Evolutionary conservation across 1,284 basidiomycete species (phyloP), one percentile per base, ranked within the genome.

Genomic region (Serendipita sp.): DNA sequence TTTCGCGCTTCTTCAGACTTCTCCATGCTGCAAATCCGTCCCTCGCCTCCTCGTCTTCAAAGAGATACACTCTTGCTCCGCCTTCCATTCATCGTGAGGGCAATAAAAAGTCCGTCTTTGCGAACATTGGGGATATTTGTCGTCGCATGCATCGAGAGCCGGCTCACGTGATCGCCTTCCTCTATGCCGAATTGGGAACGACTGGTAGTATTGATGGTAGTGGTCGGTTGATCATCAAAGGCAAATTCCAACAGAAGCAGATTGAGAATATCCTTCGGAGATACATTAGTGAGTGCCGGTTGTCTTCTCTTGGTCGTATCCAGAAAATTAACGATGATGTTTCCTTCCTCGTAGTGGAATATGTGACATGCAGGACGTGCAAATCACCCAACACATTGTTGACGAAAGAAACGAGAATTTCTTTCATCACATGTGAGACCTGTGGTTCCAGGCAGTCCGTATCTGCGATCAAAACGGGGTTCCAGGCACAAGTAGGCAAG

Each of bases 311-410:
- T 30, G 63, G 62, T 41, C 38, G 38, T 6, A 41, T 5, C 38
- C 13, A 13, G 13, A 5, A 5, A 41, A 41, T 45, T 2, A 60
- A 32, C 61, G 43, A 60, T 34, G 50, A 6, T 22, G 13, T 32
- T 47, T n/a, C 42, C 22, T 30, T 22, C 17, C 43, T 49, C 64
- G 32, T 66, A 94, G 94, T 95, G 69, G 95, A 99, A 77, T 99
- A 99, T 77, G 96, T 99, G 64, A 97, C 93, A 47, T 99, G 95
- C 84, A 96, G 97, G 77, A 99, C 95, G 44, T 99, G 95, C 83
- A 98, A 97, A 78, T 97, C 94, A 2, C 92, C 93, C 61, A 94
- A 98, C 73, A 99, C 95, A 3, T 82, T 95, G 22, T 82, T 99
- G 58, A 88, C 88, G 60, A 98, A 98, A 76, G 93, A 98, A 77